These are phyloP conservation scores for Diaporthe caulivora DNA, from an alignment of 2,329 filamentous ascomycete genomes.

Conservation along the genomic window DNA sequence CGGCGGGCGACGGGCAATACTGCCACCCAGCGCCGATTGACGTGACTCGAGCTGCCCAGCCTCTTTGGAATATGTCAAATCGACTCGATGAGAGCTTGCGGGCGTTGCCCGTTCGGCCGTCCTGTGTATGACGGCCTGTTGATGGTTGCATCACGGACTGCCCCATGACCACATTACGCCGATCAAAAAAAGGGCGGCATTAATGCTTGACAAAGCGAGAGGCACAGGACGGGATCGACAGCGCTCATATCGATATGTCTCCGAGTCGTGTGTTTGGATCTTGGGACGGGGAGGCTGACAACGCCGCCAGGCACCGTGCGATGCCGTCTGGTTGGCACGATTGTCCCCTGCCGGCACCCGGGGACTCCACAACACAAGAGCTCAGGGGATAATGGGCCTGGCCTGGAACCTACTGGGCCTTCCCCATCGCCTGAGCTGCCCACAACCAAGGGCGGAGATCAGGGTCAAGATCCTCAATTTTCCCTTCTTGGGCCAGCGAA, in stretches of 20 bases:
- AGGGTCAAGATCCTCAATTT: slow-evolving; percentile 22
- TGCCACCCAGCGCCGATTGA: not conserved
- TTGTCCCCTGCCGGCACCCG: slow-evolving; percentile 15
- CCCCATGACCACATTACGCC: not conserved
- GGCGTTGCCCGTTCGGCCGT: not conserved
- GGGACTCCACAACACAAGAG: slow-evolving; percentile 23
- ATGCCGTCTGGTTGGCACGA: slow-evolving; percentile 2
- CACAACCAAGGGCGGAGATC: slow-evolving; percentile 5
- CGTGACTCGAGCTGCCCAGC: slow-evolving; percentile 3
- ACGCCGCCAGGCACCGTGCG: slow-evolving; percentile 14
- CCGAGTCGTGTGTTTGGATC: slow-evolving; percentile 21
- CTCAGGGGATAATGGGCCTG: slow-evolving; percentile 32
- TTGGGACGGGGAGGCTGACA: slow-evolving; percentile 19
- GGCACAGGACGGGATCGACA: slow-evolving; percentile 15
- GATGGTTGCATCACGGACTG: not conserved
- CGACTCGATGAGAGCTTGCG: not conserved
- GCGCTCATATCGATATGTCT: slow-evolving; percentile 29
- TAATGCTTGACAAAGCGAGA: slow-evolving; percentile 1
- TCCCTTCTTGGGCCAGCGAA: slow-evolving; percentile 15
- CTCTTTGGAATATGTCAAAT: not conserved
- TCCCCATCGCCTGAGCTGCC: slow-evolving; percentile 3
- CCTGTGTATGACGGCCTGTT: not conserved
- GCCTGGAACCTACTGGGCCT: slow-evolving; percentile 18
- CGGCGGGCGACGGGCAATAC: slow-evolving; percentile 4
- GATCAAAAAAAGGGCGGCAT: not conserved